These are phyloP conservation scores for Trifolium fragiferum DNA, from an alignment of 306 rosid genomes.

Conservation along the genomic window DNA sequence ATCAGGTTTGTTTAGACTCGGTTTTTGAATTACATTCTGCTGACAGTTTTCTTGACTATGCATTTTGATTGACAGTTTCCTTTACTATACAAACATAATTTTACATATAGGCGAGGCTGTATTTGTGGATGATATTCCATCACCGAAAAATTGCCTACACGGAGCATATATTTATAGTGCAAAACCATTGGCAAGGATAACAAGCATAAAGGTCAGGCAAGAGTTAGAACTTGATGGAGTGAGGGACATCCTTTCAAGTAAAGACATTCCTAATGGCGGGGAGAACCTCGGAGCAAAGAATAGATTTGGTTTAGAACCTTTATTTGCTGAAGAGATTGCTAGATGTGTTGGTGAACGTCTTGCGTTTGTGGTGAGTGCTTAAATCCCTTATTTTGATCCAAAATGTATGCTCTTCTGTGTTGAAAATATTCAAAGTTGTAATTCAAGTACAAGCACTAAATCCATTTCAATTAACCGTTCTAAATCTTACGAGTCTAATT, in stretches of 20 bases:
- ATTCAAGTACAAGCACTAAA: neutral
- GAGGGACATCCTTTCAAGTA: slow-evolving; percentile 57
- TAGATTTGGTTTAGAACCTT: slow-evolving; percentile 60
- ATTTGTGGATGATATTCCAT: slow-evolving; percentile 87
- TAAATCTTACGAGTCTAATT: neutral
- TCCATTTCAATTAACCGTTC: no score
- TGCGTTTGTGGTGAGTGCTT: slow-evolving; percentile 75
- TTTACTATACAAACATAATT: no score
- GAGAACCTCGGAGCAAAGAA: slow-evolving; percentile 62
- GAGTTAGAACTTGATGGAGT: slow-evolving; percentile 60
- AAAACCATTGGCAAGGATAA: slow-evolving; percentile 74
- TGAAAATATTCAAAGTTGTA: neutral
- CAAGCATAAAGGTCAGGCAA: slow-evolving; percentile 53
- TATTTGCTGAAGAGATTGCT: slow-evolving; percentile 73
- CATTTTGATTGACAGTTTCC: no score
- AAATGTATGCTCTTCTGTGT: neutral
- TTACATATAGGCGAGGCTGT: slow-evolving; percentile 79
- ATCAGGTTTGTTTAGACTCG: slow-evolving; percentile 61
- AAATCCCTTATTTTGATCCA: slow-evolving; percentile 1
- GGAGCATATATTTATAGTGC: slow-evolving; percentile 80
- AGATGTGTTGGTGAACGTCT: slow-evolving; percentile 72
- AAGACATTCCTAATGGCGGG: slow-evolving; percentile 74
- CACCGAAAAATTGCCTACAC: slow-evolving; percentile 73
- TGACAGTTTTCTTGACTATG: neutral
- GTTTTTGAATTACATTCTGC: neutral